A percentile compares a stretch with the other conserved stretches of the same genome.
These are phyloP conservation scores for Oidiodendron maius DNA, from an alignment of 495 filamentous ascomycete genomes.

Conservation along the genomic window DNA sequence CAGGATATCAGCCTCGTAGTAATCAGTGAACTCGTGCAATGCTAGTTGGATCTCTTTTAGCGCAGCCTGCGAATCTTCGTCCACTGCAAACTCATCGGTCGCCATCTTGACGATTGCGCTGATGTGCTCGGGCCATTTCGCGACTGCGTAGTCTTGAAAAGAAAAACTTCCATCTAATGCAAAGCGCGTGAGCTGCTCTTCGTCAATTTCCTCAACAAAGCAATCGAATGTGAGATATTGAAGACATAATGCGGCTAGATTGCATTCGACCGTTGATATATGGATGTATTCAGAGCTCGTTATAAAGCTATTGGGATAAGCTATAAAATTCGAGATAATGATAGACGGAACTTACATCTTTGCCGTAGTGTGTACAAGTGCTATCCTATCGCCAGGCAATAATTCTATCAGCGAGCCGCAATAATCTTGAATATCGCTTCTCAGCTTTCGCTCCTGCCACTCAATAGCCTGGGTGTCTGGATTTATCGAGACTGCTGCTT, in stretches of 20 bases:
- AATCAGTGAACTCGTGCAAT: not conserved
- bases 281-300: constrained; percentile 14
- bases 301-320: not conserved
- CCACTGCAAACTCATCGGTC: too few species aligned
- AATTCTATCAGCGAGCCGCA: constrained; percentile 41
- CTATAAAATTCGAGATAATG: not conserved
- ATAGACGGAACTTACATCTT: constrained; percentile 26
- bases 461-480: constrained; percentile 16
- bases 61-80: too few species aligned
- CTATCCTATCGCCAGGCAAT: constrained; percentile 25
- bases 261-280: constrained; percentile 20
- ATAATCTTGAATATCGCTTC: constrained; percentile 28
- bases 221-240: constrained; percentile 25
- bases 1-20: too few species aligned
- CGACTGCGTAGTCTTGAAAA: not conserved
- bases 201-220: constrained; percentile 17
- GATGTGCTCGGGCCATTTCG: not conserved
- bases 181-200: not conserved
- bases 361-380: constrained; percentile 38
- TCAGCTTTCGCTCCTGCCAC: constrained; percentile 20
- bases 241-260: constrained; percentile 25
- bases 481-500: constrained; percentile 32
- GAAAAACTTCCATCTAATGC: not conserved
- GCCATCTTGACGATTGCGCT: too few species aligned
- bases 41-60: not conserved